Evolutionary conservation across 352 stramenopile species (phyloP).

Genomic region (Hyaloperonospora brassicae): DNA sequence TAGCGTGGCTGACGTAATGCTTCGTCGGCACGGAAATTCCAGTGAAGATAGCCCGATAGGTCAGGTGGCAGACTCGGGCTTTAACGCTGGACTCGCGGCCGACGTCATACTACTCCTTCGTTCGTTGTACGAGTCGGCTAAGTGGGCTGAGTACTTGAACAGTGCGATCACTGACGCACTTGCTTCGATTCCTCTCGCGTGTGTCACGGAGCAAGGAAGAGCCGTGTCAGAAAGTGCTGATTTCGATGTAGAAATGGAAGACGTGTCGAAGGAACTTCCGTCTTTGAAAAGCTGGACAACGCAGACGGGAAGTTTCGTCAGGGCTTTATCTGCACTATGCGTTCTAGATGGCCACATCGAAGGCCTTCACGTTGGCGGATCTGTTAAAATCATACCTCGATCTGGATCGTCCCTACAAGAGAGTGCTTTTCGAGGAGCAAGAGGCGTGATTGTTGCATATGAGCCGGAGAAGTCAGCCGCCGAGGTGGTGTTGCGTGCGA

Average conservation of each 20-base stretch:
- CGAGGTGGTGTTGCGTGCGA: slow-evolving; percentile 63
- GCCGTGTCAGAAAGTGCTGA: slow-evolving; percentile 25
- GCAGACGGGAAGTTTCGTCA: slow-evolving; percentile 47
- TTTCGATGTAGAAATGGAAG: slow-evolving; percentile 82
- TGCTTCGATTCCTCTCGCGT: slow-evolving; percentile 34
- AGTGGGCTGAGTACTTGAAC: slow-evolving; percentile 66
- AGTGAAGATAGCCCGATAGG: neutral
- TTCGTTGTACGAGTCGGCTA: slow-evolving; percentile 69
- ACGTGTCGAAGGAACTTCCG: slow-evolving; percentile 52
- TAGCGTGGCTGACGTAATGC: slow-evolving; percentile 56
- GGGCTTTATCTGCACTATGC: slow-evolving; percentile 66
- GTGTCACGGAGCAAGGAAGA: slow-evolving; percentile 29
- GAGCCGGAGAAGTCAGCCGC: slow-evolving; percentile 75
- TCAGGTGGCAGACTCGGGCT: slow-evolving; percentile 19
- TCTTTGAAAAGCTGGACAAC: slow-evolving; percentile 44
- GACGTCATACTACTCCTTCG: slow-evolving; percentile 79
- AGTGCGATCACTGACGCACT: slow-evolving; percentile 50
- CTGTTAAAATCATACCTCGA: slow-evolving; percentile 78
- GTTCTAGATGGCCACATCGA: slow-evolving; percentile 82
- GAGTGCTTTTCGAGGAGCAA: slow-evolving; percentile 60
- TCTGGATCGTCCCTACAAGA: slow-evolving; percentile 65
- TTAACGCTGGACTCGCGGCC: slow-evolving; percentile 40
- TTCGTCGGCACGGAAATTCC: slow-evolving; percentile 23
- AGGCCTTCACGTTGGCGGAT: slow-evolving; percentile 65
- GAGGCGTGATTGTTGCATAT: slow-evolving; percentile 68